phyloP scores from a whole-genome alignment of 2,329 filamentous ascomycete genomes.

The Dactylellina drechsleri region DNA sequence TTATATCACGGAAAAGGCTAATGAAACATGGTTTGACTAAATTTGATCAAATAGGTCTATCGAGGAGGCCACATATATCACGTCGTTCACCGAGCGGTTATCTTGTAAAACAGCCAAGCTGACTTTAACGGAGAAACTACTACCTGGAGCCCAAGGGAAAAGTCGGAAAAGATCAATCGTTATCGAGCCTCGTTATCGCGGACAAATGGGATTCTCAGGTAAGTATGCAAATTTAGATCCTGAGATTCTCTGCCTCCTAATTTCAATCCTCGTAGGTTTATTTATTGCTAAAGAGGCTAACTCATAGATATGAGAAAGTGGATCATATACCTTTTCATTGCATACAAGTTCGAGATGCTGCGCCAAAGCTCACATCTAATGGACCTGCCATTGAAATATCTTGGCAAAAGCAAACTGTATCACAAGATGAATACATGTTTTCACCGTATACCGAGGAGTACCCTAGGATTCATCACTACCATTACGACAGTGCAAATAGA shows the following conservation, averaged over 20 bases:
- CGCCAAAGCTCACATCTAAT: constrained; percentile 9
- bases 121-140: constrained; percentile 21
- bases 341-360: constrained; percentile 29
- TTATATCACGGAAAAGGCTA: not conserved
- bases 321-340: constrained; percentile 28
- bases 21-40: not conserved
- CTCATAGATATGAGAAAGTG: not conserved
- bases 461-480: constrained; percentile 39
- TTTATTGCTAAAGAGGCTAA: too few relatives aligned
- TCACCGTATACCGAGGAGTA: constrained; percentile 13
- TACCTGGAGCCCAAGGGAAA: constrained; percentile 14
- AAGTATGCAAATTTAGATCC: not conserved
- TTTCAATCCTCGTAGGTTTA: too few relatives aligned
- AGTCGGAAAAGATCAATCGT: constrained; percentile 29
- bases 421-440: constrained; percentile 30
- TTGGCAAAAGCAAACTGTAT: constrained; percentile 5
- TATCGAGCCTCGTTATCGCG: constrained; percentile 28
- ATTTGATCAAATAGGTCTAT: constrained; percentile 14
- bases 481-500: constrained; percentile 18
- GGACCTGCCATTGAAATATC: constrained; percentile 34
- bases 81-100: constrained; percentile 11
- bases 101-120: constrained; percentile 19
- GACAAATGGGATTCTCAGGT: constrained; percentile 29
- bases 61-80: constrained; percentile 26
- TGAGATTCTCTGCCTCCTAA: too few relatives aligned